Evolutionary conservation across 2,329 filamentous ascomycete species (phyloP).

Genomic region (Nectriaceae sp.): DNA sequence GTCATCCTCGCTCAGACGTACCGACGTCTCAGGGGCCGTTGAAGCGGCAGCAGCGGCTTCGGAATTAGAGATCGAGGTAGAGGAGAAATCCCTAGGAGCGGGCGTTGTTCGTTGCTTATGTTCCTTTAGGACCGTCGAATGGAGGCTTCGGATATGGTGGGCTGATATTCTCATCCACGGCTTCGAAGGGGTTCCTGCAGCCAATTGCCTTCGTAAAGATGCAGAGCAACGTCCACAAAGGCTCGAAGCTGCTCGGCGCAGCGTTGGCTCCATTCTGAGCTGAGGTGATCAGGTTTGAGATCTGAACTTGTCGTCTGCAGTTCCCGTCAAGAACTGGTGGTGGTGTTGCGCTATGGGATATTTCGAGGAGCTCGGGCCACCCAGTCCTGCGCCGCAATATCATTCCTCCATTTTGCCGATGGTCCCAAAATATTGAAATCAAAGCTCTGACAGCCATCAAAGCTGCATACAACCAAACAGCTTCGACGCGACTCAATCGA

Average conservation of each 20-base stretch:
- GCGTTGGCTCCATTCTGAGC: conserved; percentile 40
- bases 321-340: conserved; percentile 15
- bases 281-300: conserved; percentile 7
- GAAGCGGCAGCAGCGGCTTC: conserved; percentile 31
- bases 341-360: conserved; percentile 28
- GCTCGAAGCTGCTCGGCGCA: conserved; percentile 41
- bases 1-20: conserved; percentile 67
- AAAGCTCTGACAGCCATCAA: conserved; percentile 28
- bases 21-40: conserved; percentile 23
- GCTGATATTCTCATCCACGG: conserved; percentile 30
- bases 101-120: conserved; percentile 19
- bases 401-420: conserved; percentile 34
- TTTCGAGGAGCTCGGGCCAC: conserved; percentile 34
- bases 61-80: conserved; percentile 24
- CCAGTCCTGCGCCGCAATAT: conserved; percentile 34
- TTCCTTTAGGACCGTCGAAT: conserved; percentile 27
- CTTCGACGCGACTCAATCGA: conserved; percentile 31
- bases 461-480: conserved; percentile 14
- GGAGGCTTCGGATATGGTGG: conserved; percentile 31
- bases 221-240: conserved; percentile 44
- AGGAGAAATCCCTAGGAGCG: conserved; percentile 32
- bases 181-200: conserved; percentile 19
- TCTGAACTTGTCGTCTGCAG: conserved; percentile 11
- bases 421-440: conserved; percentile 32
- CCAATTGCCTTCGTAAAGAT: conserved; percentile 34